A percentile compares a stretch with the other conserved stretches of the same genome.
Conservation (phyloP, 805 yeast genomes). For the Candida boidinii region DNA sequence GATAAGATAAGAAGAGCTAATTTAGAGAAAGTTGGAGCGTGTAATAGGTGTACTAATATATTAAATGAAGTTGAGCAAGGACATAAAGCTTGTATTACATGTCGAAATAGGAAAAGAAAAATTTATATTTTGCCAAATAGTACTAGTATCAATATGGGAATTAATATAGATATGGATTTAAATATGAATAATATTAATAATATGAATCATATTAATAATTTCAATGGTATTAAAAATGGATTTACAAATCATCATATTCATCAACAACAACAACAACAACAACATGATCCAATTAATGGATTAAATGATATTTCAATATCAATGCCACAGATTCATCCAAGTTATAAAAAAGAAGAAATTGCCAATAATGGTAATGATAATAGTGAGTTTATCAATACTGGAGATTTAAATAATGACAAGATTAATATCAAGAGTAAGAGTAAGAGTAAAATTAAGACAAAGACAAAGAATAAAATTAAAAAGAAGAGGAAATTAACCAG, state of each 20-base stretch:
- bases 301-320: not conserved
- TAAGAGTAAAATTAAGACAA: not conserved
- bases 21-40: slow-evolving; percentile 48
- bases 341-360: slow-evolving; percentile 3
- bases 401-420: too few species aligned
- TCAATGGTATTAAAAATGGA: not conserved
- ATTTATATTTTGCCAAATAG: not conserved
- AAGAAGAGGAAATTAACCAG: too few species aligned
- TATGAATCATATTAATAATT: not conserved
- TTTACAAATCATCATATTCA: too few species aligned
- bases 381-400: not conserved
- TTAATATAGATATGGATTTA: too few species aligned
- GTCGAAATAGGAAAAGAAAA: slow-evolving; percentile 47
- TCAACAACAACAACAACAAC: too few species aligned
- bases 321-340: not conserved
- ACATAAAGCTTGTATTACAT: slow-evolving; percentile 47
- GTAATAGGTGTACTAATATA: slow-evolving; percentile 52
- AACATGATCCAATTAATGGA: not conserved
- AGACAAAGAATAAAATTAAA: too few species aligned
- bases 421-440: not conserved
- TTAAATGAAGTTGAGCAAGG: slow-evolving; percentile 39
- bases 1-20: slow-evolving; percentile 50
- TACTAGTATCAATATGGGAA: too few species aligned
- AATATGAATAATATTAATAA: not conserved
- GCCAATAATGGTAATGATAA: slow-evolving; percentile 6